A percentile compares a stretch with the other conserved stretches of the same genome.
phyloP scores from a whole-genome alignment of 345 rosid genomes.

The Linum lewisii region DNA sequence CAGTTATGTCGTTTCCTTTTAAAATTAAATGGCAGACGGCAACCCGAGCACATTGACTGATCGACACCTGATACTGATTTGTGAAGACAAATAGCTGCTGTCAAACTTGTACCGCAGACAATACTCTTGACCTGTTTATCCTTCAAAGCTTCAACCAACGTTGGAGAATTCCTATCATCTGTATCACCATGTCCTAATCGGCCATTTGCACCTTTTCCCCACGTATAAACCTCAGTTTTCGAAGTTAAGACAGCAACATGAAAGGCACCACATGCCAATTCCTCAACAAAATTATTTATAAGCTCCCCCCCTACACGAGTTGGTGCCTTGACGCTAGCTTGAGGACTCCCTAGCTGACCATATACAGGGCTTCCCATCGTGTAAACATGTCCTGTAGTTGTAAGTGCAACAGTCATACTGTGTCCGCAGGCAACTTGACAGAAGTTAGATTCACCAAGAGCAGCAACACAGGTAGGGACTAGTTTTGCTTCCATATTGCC shows the following conservation, averaged over 20 bases:
- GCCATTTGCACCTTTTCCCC: conserved; percentile 62
- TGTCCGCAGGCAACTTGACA: conserved; percentile 58
- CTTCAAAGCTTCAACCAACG: conserved; percentile 47
- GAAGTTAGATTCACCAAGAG: conserved; percentile 36
- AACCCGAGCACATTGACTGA: conserved; percentile 40
- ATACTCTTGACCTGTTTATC: conserved; percentile 49
- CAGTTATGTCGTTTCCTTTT: conserved; percentile 63
- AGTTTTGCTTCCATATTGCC: conserved; percentile 41
- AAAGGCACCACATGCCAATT: conserved; percentile 48
- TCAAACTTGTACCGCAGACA: conserved; percentile 45
- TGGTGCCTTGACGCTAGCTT: conserved; percentile 31
- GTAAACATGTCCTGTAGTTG: conserved; percentile 39
- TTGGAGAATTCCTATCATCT: conserved; percentile 31
- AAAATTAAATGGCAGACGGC: conserved; percentile 42
- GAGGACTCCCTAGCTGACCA: conserved; percentile 36
- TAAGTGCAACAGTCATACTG: conserved; percentile 44
- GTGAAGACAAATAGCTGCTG: conserved; percentile 53
- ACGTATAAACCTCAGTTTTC: conserved; percentile 52
- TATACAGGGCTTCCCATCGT: conserved; percentile 44
- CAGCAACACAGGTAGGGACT: conserved; percentile 38
- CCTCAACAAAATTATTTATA: conserved; percentile 36
- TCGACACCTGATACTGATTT: conserved; percentile 37
- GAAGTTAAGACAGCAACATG: conserved; percentile 54
- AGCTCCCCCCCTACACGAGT: conserved; percentile 36
- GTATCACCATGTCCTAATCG: conserved; percentile 53